Evolutionary conservation across 805 yeast species (phyloP), one percentile per base, ranked within the genome.

Genomic region (Yamadazyma phyllophila): DNA sequence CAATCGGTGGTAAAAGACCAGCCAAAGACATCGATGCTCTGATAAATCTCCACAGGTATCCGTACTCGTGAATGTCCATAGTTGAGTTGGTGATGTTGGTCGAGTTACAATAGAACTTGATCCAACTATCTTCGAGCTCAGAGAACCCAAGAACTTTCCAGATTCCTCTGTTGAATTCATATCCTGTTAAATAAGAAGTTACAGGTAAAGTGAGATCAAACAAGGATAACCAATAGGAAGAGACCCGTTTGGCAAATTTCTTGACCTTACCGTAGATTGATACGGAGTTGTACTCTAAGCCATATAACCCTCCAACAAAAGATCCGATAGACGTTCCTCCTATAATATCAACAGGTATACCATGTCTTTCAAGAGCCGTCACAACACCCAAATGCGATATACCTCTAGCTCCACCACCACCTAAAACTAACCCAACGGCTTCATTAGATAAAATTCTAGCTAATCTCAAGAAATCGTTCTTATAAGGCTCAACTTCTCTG

Each of bases 391-490:
- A 74, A 61, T 92, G 99, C 11, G 96, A 80, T 11, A 92, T 74
- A 1, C 99, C 99, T 54, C 98, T 74, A 0, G 98, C 96, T 36
- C 99, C 99, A 34, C 99, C 99, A 11, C 99, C 99, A 6, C 99
- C 99, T 3, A 92, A 71, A 5, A 92, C 97, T 14, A 94, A 70
- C 0, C 98, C 99, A 34, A 94, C 87, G 0, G 97, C 96, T 60
- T 90, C 89, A 7, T 96, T 96, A 0, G 97, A 87, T 12, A 92
- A 66, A 7, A 94, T 78, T 57, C 99, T 76, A 0, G 99, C 98
- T 31, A 92, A 66, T 46, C 99, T 76, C 63, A 88, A 72, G 61
- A 94, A 94, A 62, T 92, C 99, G 61, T 84, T 85, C 62, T 91
- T 91, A 60, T 87, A 90, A 10, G 78, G 67, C 53, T 73, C 75